Conservation (phyloP, 345 rosid species). For the Durio zibethinus region DNA sequence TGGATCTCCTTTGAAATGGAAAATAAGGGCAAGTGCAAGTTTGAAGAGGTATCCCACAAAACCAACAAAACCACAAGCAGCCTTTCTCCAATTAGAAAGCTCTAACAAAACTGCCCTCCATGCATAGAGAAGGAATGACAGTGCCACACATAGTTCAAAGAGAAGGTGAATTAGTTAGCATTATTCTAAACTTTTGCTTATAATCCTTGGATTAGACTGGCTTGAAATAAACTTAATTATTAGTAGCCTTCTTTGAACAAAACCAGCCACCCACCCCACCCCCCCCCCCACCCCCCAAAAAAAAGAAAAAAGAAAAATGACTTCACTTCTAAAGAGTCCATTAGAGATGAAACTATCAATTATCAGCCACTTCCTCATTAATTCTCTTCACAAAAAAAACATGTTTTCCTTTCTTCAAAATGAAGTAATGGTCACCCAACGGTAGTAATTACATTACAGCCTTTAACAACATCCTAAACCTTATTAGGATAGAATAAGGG, state of each 20-base stretch:
- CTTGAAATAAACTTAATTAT: background rate
- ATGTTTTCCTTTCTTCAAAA: background rate
- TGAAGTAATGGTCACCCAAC: background rate
- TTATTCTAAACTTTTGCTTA: background rate
- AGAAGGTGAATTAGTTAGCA: background rate
- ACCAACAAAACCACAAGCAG: constrained; percentile 32
- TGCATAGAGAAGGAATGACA: constrained; percentile 66
- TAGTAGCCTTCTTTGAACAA: background rate
- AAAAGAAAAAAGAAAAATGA: background rate
- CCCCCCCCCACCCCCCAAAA: background rate
- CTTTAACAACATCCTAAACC: background rate
- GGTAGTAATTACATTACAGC: background rate
- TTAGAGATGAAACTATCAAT: background rate
- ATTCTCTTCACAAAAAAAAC: background rate
- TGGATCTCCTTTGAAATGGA: constrained; percentile 78
- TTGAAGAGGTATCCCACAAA: constrained; percentile 62
- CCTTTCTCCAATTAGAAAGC: constrained; percentile 66
- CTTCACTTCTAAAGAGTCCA: background rate
- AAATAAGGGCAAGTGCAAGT: constrained; percentile 59
- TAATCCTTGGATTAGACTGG: background rate
- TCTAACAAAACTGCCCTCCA: constrained; percentile 90
- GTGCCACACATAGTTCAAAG: constrained; percentile 44
- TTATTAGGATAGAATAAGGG: background rate
- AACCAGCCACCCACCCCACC: no score
- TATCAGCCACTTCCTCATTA: background rate